phyloP scores from a whole-genome alignment of 2,329 filamentous ascomycete genomes.

The Stachybotrys elegans region DNA sequence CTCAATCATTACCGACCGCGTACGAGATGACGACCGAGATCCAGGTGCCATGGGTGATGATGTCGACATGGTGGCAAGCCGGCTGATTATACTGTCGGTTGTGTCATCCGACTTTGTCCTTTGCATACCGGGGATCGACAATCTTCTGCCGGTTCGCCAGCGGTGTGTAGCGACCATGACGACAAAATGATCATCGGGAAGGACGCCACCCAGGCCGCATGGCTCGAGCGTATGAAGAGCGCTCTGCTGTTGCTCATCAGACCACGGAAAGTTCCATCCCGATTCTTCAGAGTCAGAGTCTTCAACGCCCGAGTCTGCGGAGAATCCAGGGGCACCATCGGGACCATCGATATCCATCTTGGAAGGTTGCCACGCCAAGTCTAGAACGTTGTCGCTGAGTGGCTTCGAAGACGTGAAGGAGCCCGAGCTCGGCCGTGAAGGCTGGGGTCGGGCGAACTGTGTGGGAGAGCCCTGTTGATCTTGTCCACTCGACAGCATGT shows the following conservation, averaged over 20 bases:
- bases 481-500: slow-evolving; percentile 41
- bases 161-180: slow-evolving; percentile 49
- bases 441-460: slow-evolving; percentile 16
- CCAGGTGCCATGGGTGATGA: slow-evolving; percentile 23
- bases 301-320: slow-evolving; percentile 28
- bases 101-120: slow-evolving; percentile 20
- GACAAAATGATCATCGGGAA: slow-evolving; percentile 60
- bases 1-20: slow-evolving; percentile 18
- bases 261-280: slow-evolving; percentile 43
- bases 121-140: not conserved
- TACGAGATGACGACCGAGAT: slow-evolving; percentile 2
- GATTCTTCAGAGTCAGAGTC: slow-evolving; percentile 30
- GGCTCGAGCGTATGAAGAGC: slow-evolving; percentile 42
- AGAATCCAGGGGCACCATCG: slow-evolving; percentile 21
- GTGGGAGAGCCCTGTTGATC: slow-evolving; percentile 19
- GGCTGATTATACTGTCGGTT: slow-evolving; percentile 35
- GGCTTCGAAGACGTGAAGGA: slow-evolving; percentile 45
- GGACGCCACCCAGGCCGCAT: slow-evolving; percentile 53
- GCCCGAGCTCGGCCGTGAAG: slow-evolving; percentile 43
- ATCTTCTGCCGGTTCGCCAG: slow-evolving; percentile 15
- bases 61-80: slow-evolving; percentile 36
- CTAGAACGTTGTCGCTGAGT: slow-evolving; percentile 33
- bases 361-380: slow-evolving; percentile 4
- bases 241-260: slow-evolving; percentile 33
- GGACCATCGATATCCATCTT: slow-evolving; percentile 23